These are phyloP conservation scores for Schwanniomyces yamadae DNA, from an alignment of 805 yeast genomes.

Conservation along the genomic window DNA sequence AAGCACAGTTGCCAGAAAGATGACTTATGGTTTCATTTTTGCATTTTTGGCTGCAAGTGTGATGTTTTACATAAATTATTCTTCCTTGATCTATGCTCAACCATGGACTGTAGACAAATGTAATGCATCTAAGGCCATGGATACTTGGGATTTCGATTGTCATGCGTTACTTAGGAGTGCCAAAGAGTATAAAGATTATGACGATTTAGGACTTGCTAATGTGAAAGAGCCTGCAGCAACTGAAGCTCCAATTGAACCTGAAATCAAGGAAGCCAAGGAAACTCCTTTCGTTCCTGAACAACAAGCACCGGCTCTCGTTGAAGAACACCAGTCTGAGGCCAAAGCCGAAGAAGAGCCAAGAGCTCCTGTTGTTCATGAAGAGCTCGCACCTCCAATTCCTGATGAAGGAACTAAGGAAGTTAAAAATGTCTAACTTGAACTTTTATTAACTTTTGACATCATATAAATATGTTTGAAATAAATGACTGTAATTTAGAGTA, in stretches of 20 bases:
- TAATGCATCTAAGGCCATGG: slow-evolving; percentile 53
- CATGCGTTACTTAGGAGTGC: slow-evolving; percentile 43
- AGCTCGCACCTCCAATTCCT: slow-evolving; percentile 12
- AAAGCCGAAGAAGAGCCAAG: slow-evolving; percentile 4
- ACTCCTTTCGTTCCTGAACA: slow-evolving; percentile 16
- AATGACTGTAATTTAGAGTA: no score
- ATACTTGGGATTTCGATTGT: slow-evolving; percentile 91
- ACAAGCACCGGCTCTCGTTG: slow-evolving; percentile 6
- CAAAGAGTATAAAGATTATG: slow-evolving; percentile 20
- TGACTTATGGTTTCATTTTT: slow-evolving; percentile 47
- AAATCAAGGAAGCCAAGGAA: slow-evolving; percentile 23
- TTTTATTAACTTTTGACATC: no score
- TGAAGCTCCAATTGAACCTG: slow-evolving; percentile 15
- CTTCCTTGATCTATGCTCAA: slow-evolving; percentile 75
- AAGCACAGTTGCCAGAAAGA: slow-evolving; percentile 39
- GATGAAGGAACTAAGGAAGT: slow-evolving; percentile 12
- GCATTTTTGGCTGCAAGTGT: slow-evolving; percentile 50
- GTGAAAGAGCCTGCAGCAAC: slow-evolving; percentile 9
- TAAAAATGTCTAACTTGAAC: no score
- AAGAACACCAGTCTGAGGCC: slow-evolving; percentile 7
- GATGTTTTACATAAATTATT: slow-evolving; percentile 56
- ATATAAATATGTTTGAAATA: no score
- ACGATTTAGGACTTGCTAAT: slow-evolving; percentile 7
- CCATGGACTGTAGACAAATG: slow-evolving; percentile 78
- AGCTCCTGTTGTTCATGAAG: slow-evolving; percentile 7